Conservation (phyloP, 257 asterid genomes). For the Mitragyna speciosa region DNA sequence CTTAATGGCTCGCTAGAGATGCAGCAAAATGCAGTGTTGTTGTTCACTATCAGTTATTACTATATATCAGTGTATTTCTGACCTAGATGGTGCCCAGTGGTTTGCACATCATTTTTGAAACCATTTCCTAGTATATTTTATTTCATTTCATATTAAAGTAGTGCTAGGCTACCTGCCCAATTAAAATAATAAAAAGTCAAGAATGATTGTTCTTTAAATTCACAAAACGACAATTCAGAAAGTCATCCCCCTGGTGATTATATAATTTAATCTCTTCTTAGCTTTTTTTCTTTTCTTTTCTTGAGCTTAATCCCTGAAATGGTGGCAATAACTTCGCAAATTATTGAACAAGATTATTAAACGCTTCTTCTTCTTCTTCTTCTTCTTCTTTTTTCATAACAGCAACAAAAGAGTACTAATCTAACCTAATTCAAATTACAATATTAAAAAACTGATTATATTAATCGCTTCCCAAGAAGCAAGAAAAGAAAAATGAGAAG, state of each 20-base stretch:
- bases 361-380: too few species aligned
- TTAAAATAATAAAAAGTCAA: background rate
- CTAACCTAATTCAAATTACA: too few species aligned
- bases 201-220: background rate
- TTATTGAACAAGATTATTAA: background rate
- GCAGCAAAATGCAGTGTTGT: background rate
- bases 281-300: background rate
- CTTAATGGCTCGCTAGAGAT: background rate
- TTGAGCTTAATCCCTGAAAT: background rate
- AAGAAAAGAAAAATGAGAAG: background rate
- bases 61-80: constrained; percentile 1
- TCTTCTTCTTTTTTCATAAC: too few species aligned
- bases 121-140: background rate
- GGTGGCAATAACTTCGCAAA: constrained; percentile 13
- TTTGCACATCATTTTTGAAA: background rate
- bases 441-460: too few species aligned
- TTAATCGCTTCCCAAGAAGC: too few species aligned
- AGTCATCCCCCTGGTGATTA: background rate
- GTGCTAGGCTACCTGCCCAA: constrained; percentile 7
- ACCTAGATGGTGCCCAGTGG: background rate
- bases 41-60: constrained; percentile 2
- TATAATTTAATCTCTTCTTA: background rate
- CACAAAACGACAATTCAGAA: constrained; percentile 5
- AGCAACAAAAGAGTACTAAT: too few species aligned
- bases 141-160: background rate